Conservation (phyloP, 129 eudicot genomes). For the Chrysanthemum seticuspe region DNA sequence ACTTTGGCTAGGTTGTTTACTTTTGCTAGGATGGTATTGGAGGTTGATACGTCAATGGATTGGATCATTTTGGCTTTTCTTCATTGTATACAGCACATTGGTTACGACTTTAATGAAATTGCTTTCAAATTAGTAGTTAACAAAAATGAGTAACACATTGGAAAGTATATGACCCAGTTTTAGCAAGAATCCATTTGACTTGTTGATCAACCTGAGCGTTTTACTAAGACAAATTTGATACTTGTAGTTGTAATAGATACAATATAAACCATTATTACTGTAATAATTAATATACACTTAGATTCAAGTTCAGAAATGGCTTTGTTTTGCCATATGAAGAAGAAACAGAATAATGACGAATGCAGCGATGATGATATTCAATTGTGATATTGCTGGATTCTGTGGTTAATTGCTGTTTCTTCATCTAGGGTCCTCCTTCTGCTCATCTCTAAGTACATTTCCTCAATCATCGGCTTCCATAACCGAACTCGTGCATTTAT, state of each 20-base stretch:
- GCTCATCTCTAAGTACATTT: conserved; percentile 88
- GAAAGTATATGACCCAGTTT: too few relatives aligned
- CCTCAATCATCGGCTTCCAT: conserved; percentile 95
- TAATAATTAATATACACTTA: conserved; percentile 18
- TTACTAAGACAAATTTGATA: too few relatives aligned
- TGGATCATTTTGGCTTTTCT: too few relatives aligned
- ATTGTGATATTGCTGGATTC: conserved; percentile 35
- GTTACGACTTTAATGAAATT: too few relatives aligned
- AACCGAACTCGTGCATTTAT: conserved; percentile 91
- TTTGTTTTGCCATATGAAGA: conserved; percentile 15
- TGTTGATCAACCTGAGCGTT: too few relatives aligned
- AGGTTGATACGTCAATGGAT: too few relatives aligned
- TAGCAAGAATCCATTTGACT: too few relatives aligned
- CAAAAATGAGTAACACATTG: too few relatives aligned
- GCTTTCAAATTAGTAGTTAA: too few relatives aligned
- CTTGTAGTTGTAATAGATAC: conserved; percentile 1
- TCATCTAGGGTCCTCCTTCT: conserved; percentile 54
- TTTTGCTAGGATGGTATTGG: too few relatives aligned
- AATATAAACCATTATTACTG: conserved; percentile 17
- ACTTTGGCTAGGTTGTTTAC: too few relatives aligned
- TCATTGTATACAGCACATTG: too few relatives aligned
- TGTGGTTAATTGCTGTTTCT: conserved; percentile 32
- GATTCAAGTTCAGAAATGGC: conserved; percentile 22
- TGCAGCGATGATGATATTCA: neutral
- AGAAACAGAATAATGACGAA: conserved; percentile 18